Evolutionary conservation across 805 yeast genomes (phyloP), one percentile per base, ranked within the genome.

Genomic region (Nakazawaea pomicola): DNA sequence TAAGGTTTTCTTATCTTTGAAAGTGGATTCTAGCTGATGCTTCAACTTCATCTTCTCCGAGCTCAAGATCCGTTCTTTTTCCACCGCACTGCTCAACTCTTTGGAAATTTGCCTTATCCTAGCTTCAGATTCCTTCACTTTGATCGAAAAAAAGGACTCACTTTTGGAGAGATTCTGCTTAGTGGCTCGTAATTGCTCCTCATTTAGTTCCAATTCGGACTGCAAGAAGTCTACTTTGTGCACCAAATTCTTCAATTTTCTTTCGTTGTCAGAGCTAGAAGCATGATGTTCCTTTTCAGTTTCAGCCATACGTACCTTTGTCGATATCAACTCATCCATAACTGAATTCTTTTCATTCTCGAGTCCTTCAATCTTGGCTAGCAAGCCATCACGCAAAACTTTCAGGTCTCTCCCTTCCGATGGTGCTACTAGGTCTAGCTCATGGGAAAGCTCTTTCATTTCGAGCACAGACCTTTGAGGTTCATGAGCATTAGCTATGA

Each of bases 31-130:
- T 4, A 67, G 53, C 3, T 64, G 54, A 48, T 65, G 68, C 2
- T 67, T 57, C n/a, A 70, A 48, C 45, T 67, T 58, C 16, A 64
- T 59, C 46, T 69, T 68, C 47, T 73, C 76, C 7, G 75, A 67
- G 15, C 64, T 65, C 29, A 67, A 49, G 1, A 61, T 47, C 29
- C 76, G 51, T 44, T 71, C 74, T 46, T 67, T 69, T 11, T 70
- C 70, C 2, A 67, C 63, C 0, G 75, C 68, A 18, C 38, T 41
- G 16, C 44, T 33, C 29, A 53, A 38, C 8, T 53, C 47, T 2
- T 40, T 27, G 11, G 45, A 37, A 23, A 50, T 36, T 15, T 46
- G 37, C 1, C 37, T 37, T 19, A 46, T 40, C 12, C 46, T 19
- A 3, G 15, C 11, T 8, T 38, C 31, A 8, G 47, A 19, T 11